Conservation (phyloP, 2,329 filamentous ascomycete genomes). For the Zasmidium angulare region DNA sequence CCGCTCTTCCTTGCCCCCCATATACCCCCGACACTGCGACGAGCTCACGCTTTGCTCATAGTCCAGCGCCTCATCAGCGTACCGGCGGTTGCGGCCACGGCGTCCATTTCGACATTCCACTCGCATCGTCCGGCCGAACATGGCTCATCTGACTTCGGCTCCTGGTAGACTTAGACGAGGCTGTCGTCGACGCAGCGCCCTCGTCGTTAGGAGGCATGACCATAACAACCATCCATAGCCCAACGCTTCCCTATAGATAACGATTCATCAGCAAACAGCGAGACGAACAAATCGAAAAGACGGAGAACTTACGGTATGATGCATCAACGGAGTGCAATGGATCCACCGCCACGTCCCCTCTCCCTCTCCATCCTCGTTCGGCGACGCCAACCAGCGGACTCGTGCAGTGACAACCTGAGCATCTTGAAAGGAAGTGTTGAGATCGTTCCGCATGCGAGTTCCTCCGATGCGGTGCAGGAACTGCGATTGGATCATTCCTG, state of each 20-base stretch:
- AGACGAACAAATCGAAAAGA: neutral
- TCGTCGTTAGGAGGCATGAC: conserved; percentile 11
- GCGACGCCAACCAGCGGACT: conserved; percentile 4
- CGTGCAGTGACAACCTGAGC: conserved; percentile 9
- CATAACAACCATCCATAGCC: conserved; percentile 21
- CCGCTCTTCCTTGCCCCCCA: no score
- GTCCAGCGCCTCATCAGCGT: no score
- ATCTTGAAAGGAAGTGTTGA: conserved; percentile 8
- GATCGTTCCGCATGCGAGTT: conserved; percentile 8
- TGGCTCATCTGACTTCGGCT: neutral
- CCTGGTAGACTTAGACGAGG: neutral
- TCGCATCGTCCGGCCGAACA: no score
- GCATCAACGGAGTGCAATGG: conserved; percentile 13
- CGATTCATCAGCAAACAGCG: neutral
- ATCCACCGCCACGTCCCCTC: conserved; percentile 6
- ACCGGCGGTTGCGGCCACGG: no score
- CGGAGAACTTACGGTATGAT: conserved; percentile 4
- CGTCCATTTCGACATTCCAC: no score
- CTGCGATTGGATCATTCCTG: conserved; percentile 7
- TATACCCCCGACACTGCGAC: no score
- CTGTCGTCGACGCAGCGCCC: neutral
- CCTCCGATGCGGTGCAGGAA: conserved; percentile 12
- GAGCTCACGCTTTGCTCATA: no score
- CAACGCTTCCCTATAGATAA: conserved; percentile 51
- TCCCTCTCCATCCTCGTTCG: conserved; percentile 6